Conservation (phyloP, 73 alveolate species). For the Diophrys sp. region DNA sequence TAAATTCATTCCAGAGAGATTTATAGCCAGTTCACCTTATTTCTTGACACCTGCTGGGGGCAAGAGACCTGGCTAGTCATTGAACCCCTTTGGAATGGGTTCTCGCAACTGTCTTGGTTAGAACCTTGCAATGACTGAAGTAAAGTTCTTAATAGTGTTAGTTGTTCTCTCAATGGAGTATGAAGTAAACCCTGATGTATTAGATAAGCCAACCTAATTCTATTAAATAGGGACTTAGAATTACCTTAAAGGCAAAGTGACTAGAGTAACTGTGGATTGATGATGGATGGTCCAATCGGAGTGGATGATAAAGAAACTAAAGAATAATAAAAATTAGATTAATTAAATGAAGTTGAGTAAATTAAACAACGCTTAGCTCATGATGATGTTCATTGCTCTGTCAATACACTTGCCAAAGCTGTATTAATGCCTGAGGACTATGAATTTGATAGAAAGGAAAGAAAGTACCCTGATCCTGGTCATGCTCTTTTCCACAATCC, state of each 20-base stretch:
- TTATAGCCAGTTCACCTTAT: neutral
- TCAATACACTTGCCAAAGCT: conserved; percentile 26
- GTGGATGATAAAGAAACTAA: neutral
- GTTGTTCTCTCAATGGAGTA: too few relatives aligned
- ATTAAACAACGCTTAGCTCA: conserved; percentile 37
- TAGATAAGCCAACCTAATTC: too few relatives aligned
- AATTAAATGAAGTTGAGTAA: conserved; percentile 37
- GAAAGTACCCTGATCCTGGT: conserved; percentile 6
- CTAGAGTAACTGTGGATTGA: too few relatives aligned
- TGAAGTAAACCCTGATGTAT: too few relatives aligned
- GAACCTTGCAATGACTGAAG: too few relatives aligned
- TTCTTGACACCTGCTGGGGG: conserved; percentile 1
- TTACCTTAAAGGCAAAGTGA: too few relatives aligned
- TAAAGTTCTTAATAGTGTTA: too few relatives aligned
- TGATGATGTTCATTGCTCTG: conserved; percentile 22
- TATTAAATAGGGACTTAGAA: too few relatives aligned
- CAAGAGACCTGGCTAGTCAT: neutral
- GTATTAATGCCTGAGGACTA: conserved; percentile 44
- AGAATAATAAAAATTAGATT: neutral
- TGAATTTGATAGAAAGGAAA: conserved; percentile 6
- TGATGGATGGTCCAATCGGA: neutral
- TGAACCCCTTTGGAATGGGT: neutral
- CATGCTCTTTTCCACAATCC: neutral
- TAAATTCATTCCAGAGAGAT: conserved; percentile 12
- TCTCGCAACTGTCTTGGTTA: too few relatives aligned